Base-by-base conservation (phyloP, 2,329 filamentous ascomycete genomes). In the Leptoxyphium fumago region DNA sequence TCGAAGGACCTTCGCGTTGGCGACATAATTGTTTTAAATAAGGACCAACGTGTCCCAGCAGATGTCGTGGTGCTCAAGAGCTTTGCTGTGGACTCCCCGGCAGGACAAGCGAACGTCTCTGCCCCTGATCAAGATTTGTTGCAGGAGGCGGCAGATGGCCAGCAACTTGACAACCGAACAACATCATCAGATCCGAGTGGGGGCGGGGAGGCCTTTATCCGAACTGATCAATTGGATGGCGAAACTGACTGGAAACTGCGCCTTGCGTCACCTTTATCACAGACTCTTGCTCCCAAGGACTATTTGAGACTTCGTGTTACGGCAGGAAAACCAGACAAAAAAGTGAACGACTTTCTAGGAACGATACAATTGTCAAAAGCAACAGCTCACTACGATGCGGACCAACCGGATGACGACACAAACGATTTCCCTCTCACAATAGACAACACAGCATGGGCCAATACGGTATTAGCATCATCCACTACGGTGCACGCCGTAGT, bases 211-310 rank as follows among this genome's bases (percentile, higher is more conserved):
- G 89, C 89, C 0, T 98, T 98, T 57, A 96, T 98, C 58, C 77
- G 91, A 47, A 98, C 93, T 2, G 91, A 98, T 62, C 91, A 98
- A 60, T 73, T 98, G 9, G 91, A 98, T 57, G 91, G 91, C 53
- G 91, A 98, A 66, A 98, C 91, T 0, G 91, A 98, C 59, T 98
- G 91, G 93, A 98, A 98, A 65, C 69, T 98, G 45, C 80, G 93
- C 28, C 64, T 96, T 30, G 87, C 91, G 1, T 91, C 87, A 10
- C 78, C 84, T 0, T 64, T 96, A 21, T 89, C 88, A 1, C 91
- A 98, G 58, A 74, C 70, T n/a, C 68, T 98, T 15, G 65, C 78
- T 0, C 66, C 80, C 1, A 75, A 77, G 39, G 84, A 94, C 51
- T 79, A 94, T 43, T 67, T 68, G 2, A 68, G 74, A 30, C 61